Evolutionary conservation across 129 eudicot species (phyloP), one percentile per base, ranked within the genome.

Genomic region (Kitagawia praeruptora): DNA sequence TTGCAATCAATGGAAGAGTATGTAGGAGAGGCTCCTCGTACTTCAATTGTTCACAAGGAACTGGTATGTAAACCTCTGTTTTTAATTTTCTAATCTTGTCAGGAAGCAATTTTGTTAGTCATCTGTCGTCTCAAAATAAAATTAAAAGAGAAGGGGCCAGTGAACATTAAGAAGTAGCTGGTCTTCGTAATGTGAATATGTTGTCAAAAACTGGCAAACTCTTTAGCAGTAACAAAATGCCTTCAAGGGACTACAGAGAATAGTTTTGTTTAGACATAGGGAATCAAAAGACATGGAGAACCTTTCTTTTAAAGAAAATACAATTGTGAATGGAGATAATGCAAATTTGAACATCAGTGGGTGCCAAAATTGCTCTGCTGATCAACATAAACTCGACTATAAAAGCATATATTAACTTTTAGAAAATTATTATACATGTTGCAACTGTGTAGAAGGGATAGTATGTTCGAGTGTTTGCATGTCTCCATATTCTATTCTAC

Each of bases 1-100:
- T 67, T 89, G 64, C 96, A 89, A 93, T 88, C 92, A 63, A 93
- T 93, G 96, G 98, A 91, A 82, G 96, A 91, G 80, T 93, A 89
- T 81, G 90, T 91, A 31, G 76, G 85, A 76, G 94, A 89, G 69
- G 92, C 92, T 63, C 92, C 96, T 42, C 93, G 86, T 51, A 84
- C 83, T 87, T 86, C 96, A 69, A 73, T 88, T 4, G 88, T 85
- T 74, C 88, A 81, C 58, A 87, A 85, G 80, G 95, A 88, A 81
- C 86, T 74, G 90, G 93, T 92, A 83, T 5, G 82, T 37, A 70
- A 7, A 70, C 42, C 46, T 39, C n/a, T 38, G 13, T 69, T 69
- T 28, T 5, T 0, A 70, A 31, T 18, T 70, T 70, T 38, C 12
- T 70, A 44, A 39, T 31, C 44, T 70, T 37, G 12, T 4, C 25